phyloP scores from a whole-genome alignment of 2,329 filamentous ascomycete species.

The Penicillium sp. region DNA sequence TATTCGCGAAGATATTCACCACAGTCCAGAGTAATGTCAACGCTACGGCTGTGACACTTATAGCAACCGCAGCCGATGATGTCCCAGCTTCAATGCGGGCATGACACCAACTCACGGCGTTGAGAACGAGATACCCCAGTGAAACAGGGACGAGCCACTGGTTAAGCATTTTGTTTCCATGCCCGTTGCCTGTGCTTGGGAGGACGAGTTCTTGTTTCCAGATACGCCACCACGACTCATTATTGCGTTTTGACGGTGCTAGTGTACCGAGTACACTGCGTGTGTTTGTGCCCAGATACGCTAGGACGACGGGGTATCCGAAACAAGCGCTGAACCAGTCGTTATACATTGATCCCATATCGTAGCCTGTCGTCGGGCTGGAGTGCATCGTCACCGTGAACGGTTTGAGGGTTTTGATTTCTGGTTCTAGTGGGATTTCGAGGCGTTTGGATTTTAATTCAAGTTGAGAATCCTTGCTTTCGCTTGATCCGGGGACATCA shows the following conservation, averaged over 20 bases:
- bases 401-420: constrained; percentile 52
- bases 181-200: background rate
- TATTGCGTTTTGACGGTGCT: constrained; percentile 49
- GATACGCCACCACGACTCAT: constrained; percentile 6
- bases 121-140: constrained; percentile 4
- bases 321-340: constrained; percentile 72
- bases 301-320: constrained; percentile 65
- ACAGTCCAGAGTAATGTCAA: background rate
- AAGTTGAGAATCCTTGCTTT: background rate
- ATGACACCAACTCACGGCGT: background rate
- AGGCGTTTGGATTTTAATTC: constrained; percentile 42
- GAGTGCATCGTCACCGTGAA: constrained; percentile 65
- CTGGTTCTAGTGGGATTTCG: constrained; percentile 64
- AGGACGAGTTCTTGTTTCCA: constrained; percentile 1
- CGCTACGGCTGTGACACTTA: background rate
- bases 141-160: background rate
- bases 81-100: constrained; percentile 7
- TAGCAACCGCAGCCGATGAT: background rate
- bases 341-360: constrained; percentile 67
- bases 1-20: background rate
- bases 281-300: constrained; percentile 68
- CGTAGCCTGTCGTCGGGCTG: constrained; percentile 64
- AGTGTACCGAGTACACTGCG: constrained; percentile 68
- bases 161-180: constrained; percentile 3
- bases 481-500: background rate